Evolutionary conservation across 2,329 filamentous ascomycete genomes (phyloP), one percentile per base, ranked within the genome.

Genomic region (Monosporascus ibericus): DNA sequence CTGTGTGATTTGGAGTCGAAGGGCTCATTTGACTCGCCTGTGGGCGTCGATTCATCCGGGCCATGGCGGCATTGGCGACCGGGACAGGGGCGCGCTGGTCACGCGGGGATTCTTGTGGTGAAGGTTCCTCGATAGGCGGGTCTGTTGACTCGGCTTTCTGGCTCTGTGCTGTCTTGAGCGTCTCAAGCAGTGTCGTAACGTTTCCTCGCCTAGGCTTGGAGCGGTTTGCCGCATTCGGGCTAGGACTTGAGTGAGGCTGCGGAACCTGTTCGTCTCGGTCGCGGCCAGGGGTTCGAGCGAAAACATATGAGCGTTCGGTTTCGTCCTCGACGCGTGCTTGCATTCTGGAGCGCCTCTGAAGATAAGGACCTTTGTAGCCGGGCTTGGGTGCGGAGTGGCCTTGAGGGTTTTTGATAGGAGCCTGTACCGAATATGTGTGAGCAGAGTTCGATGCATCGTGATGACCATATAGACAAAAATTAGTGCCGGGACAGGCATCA

Each of bases 321-420:
- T 77, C 77, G 64, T 73, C 75, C 50, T 81, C 76, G 37, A 79
- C 78, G 48, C 75, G 75, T 9, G 78, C 72, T 52, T 81, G 78
- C 76, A 81, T 79, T 57, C 54, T 71, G 70, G 59, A 73, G 68
- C 57, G 70, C 70, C 48, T 70, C 70, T 70, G 73, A 9, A 70
- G 70, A 48, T 44, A 44, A 15, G 40, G 40, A 24, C 40, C 40
- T 24, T 44, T 44, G 20, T 44, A 44, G 20, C 18, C 20, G 14
- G 18, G n/a, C n/a, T 11, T 24, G 14, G 40, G 20, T 44, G 40
- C 20, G n/a, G 40, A 22, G 14, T 25, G 17, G 18, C 20, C 20
- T 9, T 44, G 40, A 44, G 20, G 22, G 3, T 44, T 44, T 22
- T 44, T 20, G 14, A 20, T 20, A 15, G 40, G 8, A 22, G 40